Evolutionary conservation across 176 grass and related monocot genomes (phyloP).

Genomic region (Rhynchospora tenuis): DNA sequence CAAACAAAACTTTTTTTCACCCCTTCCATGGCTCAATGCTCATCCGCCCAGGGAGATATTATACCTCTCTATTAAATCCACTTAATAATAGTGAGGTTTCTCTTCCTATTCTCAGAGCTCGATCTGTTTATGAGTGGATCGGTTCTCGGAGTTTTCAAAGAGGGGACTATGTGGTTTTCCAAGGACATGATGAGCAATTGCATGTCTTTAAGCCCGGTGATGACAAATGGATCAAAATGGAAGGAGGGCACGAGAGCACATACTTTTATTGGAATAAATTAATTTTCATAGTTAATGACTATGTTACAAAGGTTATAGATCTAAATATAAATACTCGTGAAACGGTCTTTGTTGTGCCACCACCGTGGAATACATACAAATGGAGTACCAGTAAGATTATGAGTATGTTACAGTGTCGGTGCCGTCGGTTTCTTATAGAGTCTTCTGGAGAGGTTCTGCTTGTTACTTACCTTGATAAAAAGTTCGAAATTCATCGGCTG

Average conservation of each 20-base stretch:
- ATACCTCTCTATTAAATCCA: neutral
- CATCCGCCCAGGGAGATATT: neutral
- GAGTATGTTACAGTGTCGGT: neutral
- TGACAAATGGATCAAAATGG: too few species aligned
- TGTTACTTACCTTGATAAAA: neutral
- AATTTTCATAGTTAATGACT: neutral
- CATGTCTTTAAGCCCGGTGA: too few species aligned
- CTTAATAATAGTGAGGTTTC: neutral
- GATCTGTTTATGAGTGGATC: neutral
- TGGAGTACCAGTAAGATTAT: neutral
- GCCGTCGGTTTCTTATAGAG: neutral
- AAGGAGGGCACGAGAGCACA: too few species aligned
- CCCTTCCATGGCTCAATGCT: neutral
- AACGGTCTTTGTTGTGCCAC: neutral
- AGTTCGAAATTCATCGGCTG: too few species aligned
- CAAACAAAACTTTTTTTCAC: neutral
- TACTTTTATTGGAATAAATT: neutral
- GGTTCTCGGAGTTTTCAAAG: neutral
- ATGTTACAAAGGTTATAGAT: neutral
- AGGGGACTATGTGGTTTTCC: neutral
- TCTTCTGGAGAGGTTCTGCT: neutral
- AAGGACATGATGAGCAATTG: neutral
- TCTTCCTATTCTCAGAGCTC: neutral
- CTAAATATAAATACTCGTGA: neutral
- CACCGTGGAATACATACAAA: neutral